Base-by-base conservation (phyloP, 2,329 filamentous ascomycete species). In the Fusarium poae region DNA sequence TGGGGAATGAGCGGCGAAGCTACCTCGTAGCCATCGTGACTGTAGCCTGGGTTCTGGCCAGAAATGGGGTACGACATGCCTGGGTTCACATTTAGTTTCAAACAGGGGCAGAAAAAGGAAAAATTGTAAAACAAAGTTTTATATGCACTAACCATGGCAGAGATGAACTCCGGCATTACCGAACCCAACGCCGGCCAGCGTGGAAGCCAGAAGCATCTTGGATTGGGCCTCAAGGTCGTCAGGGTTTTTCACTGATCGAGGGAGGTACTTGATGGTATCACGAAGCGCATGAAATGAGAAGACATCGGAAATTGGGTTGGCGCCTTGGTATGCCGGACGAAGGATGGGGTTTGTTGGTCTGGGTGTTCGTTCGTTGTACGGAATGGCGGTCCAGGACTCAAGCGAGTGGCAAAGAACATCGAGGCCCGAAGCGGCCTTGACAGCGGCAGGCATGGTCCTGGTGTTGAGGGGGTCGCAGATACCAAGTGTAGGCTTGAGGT, bases 31-130 rank as follows among this genome's bases (percentile, higher is more conserved):
- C 96, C 96, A 0, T 86, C 79, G 77, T 99, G 96, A 74, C 89
- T 90, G 81, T 98, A 98, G 7, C 91, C 79, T 20, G 92, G 93
- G 78, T 99, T 99, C 78, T 97, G 94, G 30, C 94, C 93, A 1
- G 93, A 97, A 76, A 99, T 97, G 20, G 96, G 96, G 77, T 99
- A 99, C 25, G 92, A 97, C 95, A 99, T 98, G 77, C 95, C 87
- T 89, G 60, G 39, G 25, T 42, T 48, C 56, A 49, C 20, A 32
- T 52, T 71, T 71, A 53, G 68, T 56, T 52, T 53, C 43, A 21
- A 54, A 18, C 40, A 44, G 46, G 39, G 57, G 54, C 61, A 35
- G 37, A 44, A 9, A 42, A 42, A 16, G 37, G 20, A 25, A 43
- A 42, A 25, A 25, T n/a, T n/a, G n/a, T 23, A 25, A 25, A 48